Evolutionary conservation across 371 early-diverging fungal species (phyloP), one percentile per base, ranked within the genome.

Genomic region (Scutellospora calospora): DNA sequence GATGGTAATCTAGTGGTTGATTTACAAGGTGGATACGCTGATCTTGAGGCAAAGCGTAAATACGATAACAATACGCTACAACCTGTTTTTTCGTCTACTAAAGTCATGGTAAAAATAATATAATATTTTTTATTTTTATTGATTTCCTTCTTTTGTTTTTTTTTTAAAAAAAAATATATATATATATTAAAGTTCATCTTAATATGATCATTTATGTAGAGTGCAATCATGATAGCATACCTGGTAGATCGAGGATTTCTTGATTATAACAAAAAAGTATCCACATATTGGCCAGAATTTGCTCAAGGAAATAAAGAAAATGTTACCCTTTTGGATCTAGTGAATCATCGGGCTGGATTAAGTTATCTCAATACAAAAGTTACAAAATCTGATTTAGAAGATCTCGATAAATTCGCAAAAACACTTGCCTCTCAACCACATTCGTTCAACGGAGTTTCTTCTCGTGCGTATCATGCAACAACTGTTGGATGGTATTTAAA

Each of bases 271-370:
- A 86, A 87, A 72, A 83, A 81, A 41, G 87, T 95, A 35, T 71
- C 88, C 8, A 86, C 85, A 11, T 92, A 92, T 80, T 95, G 95
- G 95, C 94, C 95, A 2, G 94, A 94, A 78, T 95, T 95, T 83
- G 93, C 89, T 1, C 88, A 89, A 79, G 92, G 92, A 29, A 89
- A 89, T 80, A 95, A 95, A 85, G 90, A 91, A 59, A 85, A 94
- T 76, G 94, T 95, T 3, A 92, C 92, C 0, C 52, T 95, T 52
- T 82, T 77, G 4, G 89, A 91, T 75, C 76, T 94, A 69, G 87
- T 94, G 89, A 84, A 82, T 22, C 94, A 95, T 76, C 88, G 88
- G 18, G 90, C 89, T 12, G 94, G 95, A 1, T 89, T 95, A 3
- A 82, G 88, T 0, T 88, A 55, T 71, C 78, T 94, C 33, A 91